Conservation (phyloP, 2,329 filamentous ascomycete genomes). For the Drechslerella stenobrocha region DNA sequence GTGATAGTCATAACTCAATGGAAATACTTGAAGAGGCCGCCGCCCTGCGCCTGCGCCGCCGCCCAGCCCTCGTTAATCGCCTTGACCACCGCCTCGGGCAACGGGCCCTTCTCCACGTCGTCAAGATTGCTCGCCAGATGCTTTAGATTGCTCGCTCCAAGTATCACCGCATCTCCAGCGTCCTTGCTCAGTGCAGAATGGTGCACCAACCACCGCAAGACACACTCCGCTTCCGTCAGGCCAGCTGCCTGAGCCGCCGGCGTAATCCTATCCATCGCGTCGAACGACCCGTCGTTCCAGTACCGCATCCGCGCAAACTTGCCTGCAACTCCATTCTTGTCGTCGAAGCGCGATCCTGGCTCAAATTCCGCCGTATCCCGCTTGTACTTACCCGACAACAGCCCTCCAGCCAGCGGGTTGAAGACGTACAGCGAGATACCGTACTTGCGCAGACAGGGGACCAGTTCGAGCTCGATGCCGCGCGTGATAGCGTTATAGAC, state of each 20-base stretch:
- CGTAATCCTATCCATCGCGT: constrained; percentile 70
- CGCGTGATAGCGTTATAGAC: constrained; percentile 85
- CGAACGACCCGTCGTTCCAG: constrained; percentile 70
- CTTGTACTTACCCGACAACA: constrained; percentile 77
- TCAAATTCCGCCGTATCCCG: constrained; percentile 57
- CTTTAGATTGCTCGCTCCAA: constrained; percentile 63
- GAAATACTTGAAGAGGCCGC: constrained; percentile 42
- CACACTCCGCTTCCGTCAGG: constrained; percentile 71
- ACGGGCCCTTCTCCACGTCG: constrained; percentile 68
- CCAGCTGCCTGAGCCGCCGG: constrained; percentile 68
- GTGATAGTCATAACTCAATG: constrained; percentile 15
- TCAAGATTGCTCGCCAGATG: constrained; percentile 65
- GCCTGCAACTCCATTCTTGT: constrained; percentile 67
- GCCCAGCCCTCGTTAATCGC: constrained; percentile 77
- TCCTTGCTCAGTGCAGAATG: constrained; percentile 65
- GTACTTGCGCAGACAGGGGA: constrained; percentile 73
- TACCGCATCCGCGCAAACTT: constrained; percentile 68
- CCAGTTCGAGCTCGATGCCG: constrained; percentile 72
- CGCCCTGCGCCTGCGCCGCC: constrained; percentile 61
- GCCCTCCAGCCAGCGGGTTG: constrained; percentile 78
- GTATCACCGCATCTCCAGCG: constrained; percentile 63
- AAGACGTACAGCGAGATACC: constrained; percentile 78
- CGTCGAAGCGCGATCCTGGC: constrained; percentile 54
- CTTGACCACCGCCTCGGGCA: constrained; percentile 76
- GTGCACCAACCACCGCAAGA: constrained; percentile 71